Percentiles rank a stretch among this genome's conserved stretches.
These are phyloP conservation scores for Anacardium occidentale DNA, from an alignment of 345 rosid genomes.

Conservation along the genomic window DNA sequence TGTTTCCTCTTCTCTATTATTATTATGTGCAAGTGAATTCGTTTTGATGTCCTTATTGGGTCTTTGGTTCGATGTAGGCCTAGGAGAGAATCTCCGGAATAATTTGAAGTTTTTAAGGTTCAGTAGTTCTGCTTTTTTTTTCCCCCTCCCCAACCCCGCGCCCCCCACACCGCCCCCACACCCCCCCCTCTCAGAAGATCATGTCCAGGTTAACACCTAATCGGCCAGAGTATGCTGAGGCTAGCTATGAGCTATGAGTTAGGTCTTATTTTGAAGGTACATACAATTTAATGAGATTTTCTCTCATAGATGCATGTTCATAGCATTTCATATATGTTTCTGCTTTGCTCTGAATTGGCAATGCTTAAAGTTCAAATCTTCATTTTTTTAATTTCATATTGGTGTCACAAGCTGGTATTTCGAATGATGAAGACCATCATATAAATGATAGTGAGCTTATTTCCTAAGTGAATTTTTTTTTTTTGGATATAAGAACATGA, in stretches of 20 bases:
- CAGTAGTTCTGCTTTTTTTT: too few species aligned
- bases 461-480: constrained; percentile 5
- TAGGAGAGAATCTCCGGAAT: neutral
- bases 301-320: neutral
- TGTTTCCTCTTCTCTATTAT: neutral
- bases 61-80: constrained; percentile 3
- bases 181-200: too few species aligned
- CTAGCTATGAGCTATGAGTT: neutral
- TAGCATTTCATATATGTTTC: neutral
- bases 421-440: constrained; percentile 3
- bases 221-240: neutral
- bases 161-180: too few species aligned
- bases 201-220: neutral
- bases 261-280: neutral
- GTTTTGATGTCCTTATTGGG: neutral
- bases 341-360: neutral
- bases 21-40: neutral
- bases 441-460: constrained; percentile 25
- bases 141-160: too few species aligned
- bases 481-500: neutral
- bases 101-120: neutral
- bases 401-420: constrained; percentile 10
- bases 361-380: constrained; percentile 2
- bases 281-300: neutral
- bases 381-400: constrained; percentile 9